Conservation (phyloP, 1,284 basidiomycete species). For the Microbotryum intermedium region DNA sequence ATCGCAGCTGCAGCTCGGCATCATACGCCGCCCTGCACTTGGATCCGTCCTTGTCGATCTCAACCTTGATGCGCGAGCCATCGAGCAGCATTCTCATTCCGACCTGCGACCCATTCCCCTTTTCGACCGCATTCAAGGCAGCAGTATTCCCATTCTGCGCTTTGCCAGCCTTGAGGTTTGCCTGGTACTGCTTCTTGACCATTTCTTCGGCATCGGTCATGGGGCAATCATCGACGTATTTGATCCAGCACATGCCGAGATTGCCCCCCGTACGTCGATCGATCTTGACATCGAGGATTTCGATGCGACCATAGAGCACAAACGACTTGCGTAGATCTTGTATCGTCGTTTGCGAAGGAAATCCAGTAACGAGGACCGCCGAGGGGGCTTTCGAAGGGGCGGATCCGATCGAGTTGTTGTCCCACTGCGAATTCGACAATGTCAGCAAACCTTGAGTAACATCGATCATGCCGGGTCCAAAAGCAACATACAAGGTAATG, state of each 20-base stretch:
- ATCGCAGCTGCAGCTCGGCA: not conserved
- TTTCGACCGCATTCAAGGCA: constrained; percentile 38
- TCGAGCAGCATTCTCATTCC: constrained; percentile 37
- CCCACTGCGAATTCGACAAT: constrained; percentile 50
- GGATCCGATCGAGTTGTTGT: constrained; percentile 61
- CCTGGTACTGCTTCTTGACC: constrained; percentile 15
- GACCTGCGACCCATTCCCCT: constrained; percentile 42
- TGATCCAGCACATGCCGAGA: constrained; percentile 73
- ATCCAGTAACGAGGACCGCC: constrained; percentile 61
- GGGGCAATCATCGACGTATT: constrained; percentile 47
- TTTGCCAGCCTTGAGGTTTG: constrained; percentile 21
- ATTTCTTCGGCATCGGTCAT: constrained; percentile 10
- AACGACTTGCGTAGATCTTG: constrained; percentile 62
- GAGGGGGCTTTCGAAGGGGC: constrained; percentile 57
- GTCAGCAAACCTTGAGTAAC: not conserved
- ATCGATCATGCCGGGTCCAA: too few relatives aligned
- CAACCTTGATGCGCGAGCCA: constrained; percentile 38
- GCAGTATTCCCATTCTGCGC: constrained; percentile 38
- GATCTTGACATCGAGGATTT: constrained; percentile 67
- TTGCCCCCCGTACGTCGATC: constrained; percentile 71
- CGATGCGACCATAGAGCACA: constrained; percentile 56
- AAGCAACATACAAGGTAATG: not conserved
- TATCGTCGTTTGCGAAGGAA: constrained; percentile 63
- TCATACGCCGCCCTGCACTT: too few relatives aligned
- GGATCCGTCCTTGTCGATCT: constrained; percentile 12